Conservation (phyloP, 2,329 filamentous ascomycete species). For the Fusarium devonianum region DNA sequence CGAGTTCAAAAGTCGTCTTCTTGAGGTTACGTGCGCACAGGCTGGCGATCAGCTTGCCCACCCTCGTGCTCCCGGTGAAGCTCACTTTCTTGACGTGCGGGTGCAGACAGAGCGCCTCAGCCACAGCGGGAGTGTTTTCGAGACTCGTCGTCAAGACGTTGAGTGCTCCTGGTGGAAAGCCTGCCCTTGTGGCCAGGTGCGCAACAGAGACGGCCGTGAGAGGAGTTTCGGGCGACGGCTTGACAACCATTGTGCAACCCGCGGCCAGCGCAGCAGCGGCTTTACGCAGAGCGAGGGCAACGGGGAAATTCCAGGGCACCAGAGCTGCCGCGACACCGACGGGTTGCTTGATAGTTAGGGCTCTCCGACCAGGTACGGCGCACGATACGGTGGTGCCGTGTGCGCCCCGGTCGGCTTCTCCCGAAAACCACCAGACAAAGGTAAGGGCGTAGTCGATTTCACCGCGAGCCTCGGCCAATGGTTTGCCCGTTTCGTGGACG, state of each 20-base stretch:
- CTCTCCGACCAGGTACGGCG: constrained; percentile 67
- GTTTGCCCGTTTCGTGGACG: constrained; percentile 63
- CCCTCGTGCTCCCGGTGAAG: constrained; percentile 76
- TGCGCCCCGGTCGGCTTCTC: constrained; percentile 50
- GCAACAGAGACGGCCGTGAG: constrained; percentile 74
- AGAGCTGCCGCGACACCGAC: constrained; percentile 47
- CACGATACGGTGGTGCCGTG: constrained; percentile 68
- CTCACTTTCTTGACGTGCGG: constrained; percentile 67
- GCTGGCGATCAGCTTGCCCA: constrained; percentile 70
- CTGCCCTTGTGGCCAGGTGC: constrained; percentile 72
- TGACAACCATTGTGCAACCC: constrained; percentile 78
- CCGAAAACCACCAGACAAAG: constrained; percentile 65
- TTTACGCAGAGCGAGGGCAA: constrained; percentile 58
- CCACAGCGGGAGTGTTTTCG: constrained; percentile 53
- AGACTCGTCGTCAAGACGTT: constrained; percentile 57
- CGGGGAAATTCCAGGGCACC: constrained; percentile 65
- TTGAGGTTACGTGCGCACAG: constrained; percentile 70
- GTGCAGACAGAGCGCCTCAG: constrained; percentile 56
- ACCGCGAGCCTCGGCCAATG: constrained; percentile 59
- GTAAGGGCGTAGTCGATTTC: constrained; percentile 63
- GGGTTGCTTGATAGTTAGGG: constrained; percentile 71
- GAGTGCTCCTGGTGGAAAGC: constrained; percentile 77
- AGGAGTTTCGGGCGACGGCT: constrained; percentile 77
- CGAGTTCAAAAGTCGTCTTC: constrained; percentile 72
- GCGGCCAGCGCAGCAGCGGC: constrained; percentile 67